Base-by-base conservation (phyloP, 1,284 basidiomycete genomes). In the Irpex lacteus region DNA sequence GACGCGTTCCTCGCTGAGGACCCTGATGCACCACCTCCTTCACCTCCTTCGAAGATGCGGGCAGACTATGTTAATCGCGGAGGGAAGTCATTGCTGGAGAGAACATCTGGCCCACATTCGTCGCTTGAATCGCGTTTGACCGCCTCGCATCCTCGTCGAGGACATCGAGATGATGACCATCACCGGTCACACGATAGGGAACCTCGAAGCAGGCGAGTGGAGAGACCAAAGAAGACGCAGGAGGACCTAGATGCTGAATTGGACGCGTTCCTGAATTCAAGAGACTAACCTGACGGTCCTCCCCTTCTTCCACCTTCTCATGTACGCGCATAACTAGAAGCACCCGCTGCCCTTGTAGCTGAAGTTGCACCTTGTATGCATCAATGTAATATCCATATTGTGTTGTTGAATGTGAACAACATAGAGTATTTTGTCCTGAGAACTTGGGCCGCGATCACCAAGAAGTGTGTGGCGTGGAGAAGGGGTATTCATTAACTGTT, bases 231-330 rank as follows among this genome's bases (percentile, higher is more conserved):
- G 61, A 55, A 71, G 73, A 53, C 85, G 0, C 85, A 85, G 70
- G 83, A 89, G 73, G 89, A 92, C 69, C 77, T 92, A 47, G 90
- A 92, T 68, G 90, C 88, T 59, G 90, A 92, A 70, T 76, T 92
- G 59, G 90, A 92, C 59, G 88, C 88, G 13, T 92, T 92, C 74
- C 73, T 91, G 66, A 82, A 82, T n/a, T 77, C 80, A 63, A 71
- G 71, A 67, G 71, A 71, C 40, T 74, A 60, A 68, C 40, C 9
- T 37, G 50, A 18, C 13, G 2, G 18, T 11, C 15, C 26, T 26
- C 26, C 26, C 26, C 26, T 26, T 26, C 26, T 26, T 26, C 26
- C 26, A 26, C 26, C 26, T 26, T 26, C 26, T 26, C 26, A 26
- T 26, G 26, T 26, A 26, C 26, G 26, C 26, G 26, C 26, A 26